phyloP scores from a whole-genome alignment of 2,329 filamentous ascomycete genomes.

The Colletotrichum sp. region DNA sequence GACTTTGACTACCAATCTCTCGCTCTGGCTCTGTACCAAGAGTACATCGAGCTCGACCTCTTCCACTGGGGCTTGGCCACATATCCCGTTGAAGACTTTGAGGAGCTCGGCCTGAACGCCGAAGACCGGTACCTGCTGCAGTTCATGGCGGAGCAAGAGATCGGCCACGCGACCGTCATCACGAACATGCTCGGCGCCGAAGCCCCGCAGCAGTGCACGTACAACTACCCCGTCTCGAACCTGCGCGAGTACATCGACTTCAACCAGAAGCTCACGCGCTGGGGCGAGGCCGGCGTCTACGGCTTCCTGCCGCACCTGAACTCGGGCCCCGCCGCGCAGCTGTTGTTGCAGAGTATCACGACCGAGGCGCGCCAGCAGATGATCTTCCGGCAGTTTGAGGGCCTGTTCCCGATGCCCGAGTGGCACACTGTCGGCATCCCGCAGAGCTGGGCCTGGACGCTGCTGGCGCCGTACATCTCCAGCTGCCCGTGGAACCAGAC shows the following conservation, averaged over 20 bases:
- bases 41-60: conserved; percentile 84
- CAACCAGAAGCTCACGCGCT: conserved; percentile 83
- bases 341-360: conserved; percentile 78
- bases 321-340: conserved; percentile 73
- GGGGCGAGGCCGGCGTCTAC: conserved; percentile 80
- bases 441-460: conserved; percentile 85
- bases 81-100: conserved; percentile 74
- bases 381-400: conserved; percentile 83
- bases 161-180: conserved; percentile 78
- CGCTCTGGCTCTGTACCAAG: conserved; percentile 76
- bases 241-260: conserved; percentile 84
- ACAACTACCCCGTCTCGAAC: conserved; percentile 80
- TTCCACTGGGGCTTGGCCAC: conserved; percentile 78
- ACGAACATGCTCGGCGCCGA: conserved; percentile 76
- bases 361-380: conserved; percentile 84
- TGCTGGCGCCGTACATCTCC: conserved; percentile 81
- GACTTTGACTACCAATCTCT: conserved; percentile 87
- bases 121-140: conserved; percentile 75
- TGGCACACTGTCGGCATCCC: conserved; percentile 84
- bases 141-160: conserved; percentile 80
- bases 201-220: conserved; percentile 77
- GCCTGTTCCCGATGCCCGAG: conserved; percentile 80
- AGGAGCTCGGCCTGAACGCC: conserved; percentile 68
- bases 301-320: conserved; percentile 82
- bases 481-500: conserved; percentile 77